These are phyloP conservation scores for Penicillium diatomitis DNA, from an alignment of 495 filamentous ascomycete species.

Conservation along the genomic window DNA sequence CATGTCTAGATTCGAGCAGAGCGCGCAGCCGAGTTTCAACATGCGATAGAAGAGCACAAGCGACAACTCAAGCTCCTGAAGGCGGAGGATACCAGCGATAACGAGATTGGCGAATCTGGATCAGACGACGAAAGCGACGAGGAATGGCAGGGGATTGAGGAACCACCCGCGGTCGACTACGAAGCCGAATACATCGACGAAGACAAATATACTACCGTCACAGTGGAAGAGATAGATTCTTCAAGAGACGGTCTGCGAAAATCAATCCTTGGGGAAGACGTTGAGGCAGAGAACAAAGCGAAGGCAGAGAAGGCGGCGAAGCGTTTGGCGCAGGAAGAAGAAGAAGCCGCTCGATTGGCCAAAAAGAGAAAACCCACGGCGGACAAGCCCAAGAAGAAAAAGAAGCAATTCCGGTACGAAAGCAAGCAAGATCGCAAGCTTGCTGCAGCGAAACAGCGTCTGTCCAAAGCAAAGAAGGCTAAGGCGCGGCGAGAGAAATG, in stretches of 20 bases:
- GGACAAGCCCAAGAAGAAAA: slow-evolving; percentile 60
- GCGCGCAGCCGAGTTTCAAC: slow-evolving; percentile 66
- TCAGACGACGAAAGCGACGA: slow-evolving; percentile 30
- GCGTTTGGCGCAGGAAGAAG: slow-evolving; percentile 17
- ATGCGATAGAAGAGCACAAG: slow-evolving; percentile 66
- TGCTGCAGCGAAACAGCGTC: slow-evolving; percentile 56
- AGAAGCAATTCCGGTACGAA: slow-evolving; percentile 88
- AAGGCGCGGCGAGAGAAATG: slow-evolving; percentile 31
- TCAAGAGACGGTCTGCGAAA: slow-evolving; percentile 60
- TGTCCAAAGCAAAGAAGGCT: slow-evolving; percentile 45
- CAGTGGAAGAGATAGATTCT: slow-evolving; percentile 80
- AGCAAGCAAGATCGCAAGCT: slow-evolving; percentile 70
- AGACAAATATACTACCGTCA: slow-evolving; percentile 89
- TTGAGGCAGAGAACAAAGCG: slow-evolving; percentile 24
- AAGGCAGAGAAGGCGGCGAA: slow-evolving; percentile 15
- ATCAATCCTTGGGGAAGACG: slow-evolving; percentile 36
- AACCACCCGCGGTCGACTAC: slow-evolving; percentile 55
- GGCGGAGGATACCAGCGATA: slow-evolving; percentile 43
- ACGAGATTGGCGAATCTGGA: slow-evolving; percentile 21
- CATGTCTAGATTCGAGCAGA: slow-evolving; percentile 62
- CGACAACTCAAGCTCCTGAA: slow-evolving; percentile 44
- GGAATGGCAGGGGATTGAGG: slow-evolving; percentile 55
- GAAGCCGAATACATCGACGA: slow-evolving; percentile 97
- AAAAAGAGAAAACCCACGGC: slow-evolving; percentile 46
- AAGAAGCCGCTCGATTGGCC: slow-evolving; percentile 10